phyloP scores from a whole-genome alignment of 441 rosid species.

The Corymbia calophylla region DNA sequence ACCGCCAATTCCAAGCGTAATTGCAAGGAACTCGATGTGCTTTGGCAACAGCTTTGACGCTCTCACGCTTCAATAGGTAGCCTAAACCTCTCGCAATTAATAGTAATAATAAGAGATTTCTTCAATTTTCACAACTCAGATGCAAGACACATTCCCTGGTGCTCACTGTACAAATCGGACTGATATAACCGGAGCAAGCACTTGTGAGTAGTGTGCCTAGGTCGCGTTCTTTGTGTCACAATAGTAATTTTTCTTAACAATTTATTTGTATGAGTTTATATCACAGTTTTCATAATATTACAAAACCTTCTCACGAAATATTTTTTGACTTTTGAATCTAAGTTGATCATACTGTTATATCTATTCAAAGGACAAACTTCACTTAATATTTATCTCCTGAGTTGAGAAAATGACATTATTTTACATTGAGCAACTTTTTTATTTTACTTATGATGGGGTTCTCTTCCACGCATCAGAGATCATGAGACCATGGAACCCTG shows the following conservation, averaged over 20 bases:
- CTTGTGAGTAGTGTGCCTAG: not conserved
- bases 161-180: not conserved
- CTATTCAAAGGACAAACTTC: not conserved
- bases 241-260: not conserved
- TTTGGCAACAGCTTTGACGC: not conserved
- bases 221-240: not conserved
- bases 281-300: not conserved
- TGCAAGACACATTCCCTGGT: not conserved
- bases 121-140: not conserved
- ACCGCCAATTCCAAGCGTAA: not conserved
- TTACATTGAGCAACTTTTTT: not conserved
- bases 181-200: not conserved
- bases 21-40: not conserved
- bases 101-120: not conserved
- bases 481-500: not conserved
- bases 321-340: not conserved
- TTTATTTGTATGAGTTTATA: not conserved
- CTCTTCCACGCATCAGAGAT: not conserved
- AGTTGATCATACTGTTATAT: not conserved
- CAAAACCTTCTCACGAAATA: rapidly evolving
- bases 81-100: not conserved
- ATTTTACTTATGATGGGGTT: not conserved
- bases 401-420: not conserved
- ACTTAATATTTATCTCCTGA: not conserved
- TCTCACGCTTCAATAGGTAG: not conserved